phyloP scores from a whole-genome alignment of 768 basidiomycete genomes.

The Serpula lacrymans region DNA sequence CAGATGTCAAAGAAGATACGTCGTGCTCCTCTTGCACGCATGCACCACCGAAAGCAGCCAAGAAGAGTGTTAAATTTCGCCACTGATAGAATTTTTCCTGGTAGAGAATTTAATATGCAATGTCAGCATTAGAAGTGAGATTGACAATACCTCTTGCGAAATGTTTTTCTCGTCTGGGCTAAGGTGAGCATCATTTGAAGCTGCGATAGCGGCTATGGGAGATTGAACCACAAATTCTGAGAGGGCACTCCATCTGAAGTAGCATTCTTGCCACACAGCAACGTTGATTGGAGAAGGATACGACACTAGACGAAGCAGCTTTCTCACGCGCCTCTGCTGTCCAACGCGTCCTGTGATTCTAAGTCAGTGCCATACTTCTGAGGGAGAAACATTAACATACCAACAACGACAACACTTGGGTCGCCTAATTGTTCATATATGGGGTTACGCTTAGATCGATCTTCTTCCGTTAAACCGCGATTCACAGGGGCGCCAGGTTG shows the following conservation, averaged over 20 bases:
- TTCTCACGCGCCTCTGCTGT: conserved; percentile 78
- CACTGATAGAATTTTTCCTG: conserved; percentile 79
- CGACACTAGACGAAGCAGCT: conserved; percentile 60
- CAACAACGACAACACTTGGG: conserved; percentile 64
- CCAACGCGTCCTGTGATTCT: conserved; percentile 58
- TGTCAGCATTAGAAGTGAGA: conserved; percentile 6
- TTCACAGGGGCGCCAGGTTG: conserved; percentile 55
- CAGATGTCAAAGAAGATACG: conserved; percentile 43
- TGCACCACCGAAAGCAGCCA: conserved; percentile 70
- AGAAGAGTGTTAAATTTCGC: conserved; percentile 79
- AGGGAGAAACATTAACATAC: conserved; percentile 37
- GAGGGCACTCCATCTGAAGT: conserved; percentile 67
- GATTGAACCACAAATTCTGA: conserved; percentile 54
- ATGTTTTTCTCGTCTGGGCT: conserved; percentile 36
- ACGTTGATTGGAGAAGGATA: conserved; percentile 65
- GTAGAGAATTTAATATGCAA: conserved; percentile 3
- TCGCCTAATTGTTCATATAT: conserved; percentile 81
- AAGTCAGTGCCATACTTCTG: conserved; percentile 7
- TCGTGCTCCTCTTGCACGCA: conserved; percentile 55
- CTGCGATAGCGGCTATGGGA: conserved; percentile 29
- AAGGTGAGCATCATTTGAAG: conserved; percentile 32
- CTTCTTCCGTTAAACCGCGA: conserved; percentile 51
- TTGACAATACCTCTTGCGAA: conserved; percentile 32
- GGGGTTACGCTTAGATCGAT: conserved; percentile 63
- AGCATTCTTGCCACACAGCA: conserved; percentile 82